These are phyloP conservation scores for Glutinoglossum americanum DNA, from an alignment of 495 filamentous ascomycete genomes.

Conservation along the genomic window DNA sequence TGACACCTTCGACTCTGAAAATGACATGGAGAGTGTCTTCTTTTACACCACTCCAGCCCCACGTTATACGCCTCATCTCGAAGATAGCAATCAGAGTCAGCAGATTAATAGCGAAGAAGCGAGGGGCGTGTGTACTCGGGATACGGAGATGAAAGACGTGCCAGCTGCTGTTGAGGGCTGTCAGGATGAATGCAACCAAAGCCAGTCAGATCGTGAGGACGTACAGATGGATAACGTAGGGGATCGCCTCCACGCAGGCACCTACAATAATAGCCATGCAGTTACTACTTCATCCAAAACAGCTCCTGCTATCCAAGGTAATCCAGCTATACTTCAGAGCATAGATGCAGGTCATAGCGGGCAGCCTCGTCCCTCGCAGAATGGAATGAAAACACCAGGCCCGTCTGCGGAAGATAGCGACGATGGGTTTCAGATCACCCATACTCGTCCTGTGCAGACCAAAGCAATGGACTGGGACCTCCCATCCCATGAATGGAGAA, in stretches of 20 bases:
- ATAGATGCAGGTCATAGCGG: background rate
- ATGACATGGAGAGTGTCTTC: background rate
- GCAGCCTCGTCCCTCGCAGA: background rate
- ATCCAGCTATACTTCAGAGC: background rate
- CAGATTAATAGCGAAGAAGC: background rate
- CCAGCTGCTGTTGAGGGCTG: background rate
- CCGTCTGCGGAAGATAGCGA: background rate
- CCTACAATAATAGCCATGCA: background rate
- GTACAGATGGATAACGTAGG: background rate
- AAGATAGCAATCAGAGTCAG: background rate
- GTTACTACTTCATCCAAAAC: background rate
- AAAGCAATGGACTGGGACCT: background rate
- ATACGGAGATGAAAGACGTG: background rate
- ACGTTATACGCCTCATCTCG: background rate
- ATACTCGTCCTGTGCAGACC: background rate
- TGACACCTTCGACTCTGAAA: background rate
- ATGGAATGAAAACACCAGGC: background rate
- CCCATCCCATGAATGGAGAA: background rate
- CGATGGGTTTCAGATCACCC: background rate
- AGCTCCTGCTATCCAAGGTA: background rate
- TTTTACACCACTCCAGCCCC: background rate
- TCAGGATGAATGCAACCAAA: background rate
- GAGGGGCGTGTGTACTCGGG: background rate
- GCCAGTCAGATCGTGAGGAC: background rate
- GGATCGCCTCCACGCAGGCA: background rate